A percentile compares a stretch with the other conserved stretches of the same genome.
phyloP scores from a whole-genome alignment of 768 basidiomycete species.

The Sarcomyxa edulis region DNA sequence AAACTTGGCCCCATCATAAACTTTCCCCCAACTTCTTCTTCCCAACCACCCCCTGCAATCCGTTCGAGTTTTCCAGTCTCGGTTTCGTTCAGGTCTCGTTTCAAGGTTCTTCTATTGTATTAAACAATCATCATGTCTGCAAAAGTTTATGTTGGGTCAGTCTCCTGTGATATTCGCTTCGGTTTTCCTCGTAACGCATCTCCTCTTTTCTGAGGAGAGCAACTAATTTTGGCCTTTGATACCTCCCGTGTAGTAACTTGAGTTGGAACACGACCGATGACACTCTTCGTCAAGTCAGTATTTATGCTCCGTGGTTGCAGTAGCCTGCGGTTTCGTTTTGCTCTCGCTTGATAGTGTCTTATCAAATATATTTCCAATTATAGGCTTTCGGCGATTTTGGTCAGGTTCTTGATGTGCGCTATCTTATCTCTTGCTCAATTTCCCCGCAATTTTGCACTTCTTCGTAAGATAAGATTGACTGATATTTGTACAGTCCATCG shows the following conservation, averaged over 20 bases:
- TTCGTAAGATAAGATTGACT: slow-evolving; percentile 31
- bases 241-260: slow-evolving; percentile 71
- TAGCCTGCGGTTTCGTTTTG: slow-evolving; percentile 21
- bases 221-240: slow-evolving; percentile 56
- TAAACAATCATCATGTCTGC: slow-evolving; percentile 62
- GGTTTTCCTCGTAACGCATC: slow-evolving; percentile 37
- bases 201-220: slow-evolving; percentile 40
- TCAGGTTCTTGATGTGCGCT: slow-evolving; percentile 87
- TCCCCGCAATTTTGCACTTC: slow-evolving; percentile 16
- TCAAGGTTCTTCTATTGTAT: slow-evolving; percentile 46
- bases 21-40: slow-evolving; percentile 29
- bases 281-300: slow-evolving; percentile 80
- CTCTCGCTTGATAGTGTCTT: slow-evolving; percentile 34
- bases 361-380: slow-evolving; percentile 45
- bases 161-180: slow-evolving; percentile 49
- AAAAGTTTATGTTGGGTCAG: slow-evolving; percentile 94
- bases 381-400: slow-evolving; percentile 86
- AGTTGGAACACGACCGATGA: slow-evolving; percentile 98
- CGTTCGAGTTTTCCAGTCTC: slow-evolving; percentile 51
- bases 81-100: slow-evolving; percentile 48
- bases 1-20: slow-evolving; percentile 22
- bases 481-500: slow-evolving; percentile 71
- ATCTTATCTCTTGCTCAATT: slow-evolving; percentile 21
- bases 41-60: slow-evolving; percentile 44
- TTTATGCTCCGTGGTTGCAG: slow-evolving; percentile 26